These are phyloP conservation scores for Daldinia loculata DNA, from an alignment of 495 filamentous ascomycete species.

Conservation along the genomic window DNA sequence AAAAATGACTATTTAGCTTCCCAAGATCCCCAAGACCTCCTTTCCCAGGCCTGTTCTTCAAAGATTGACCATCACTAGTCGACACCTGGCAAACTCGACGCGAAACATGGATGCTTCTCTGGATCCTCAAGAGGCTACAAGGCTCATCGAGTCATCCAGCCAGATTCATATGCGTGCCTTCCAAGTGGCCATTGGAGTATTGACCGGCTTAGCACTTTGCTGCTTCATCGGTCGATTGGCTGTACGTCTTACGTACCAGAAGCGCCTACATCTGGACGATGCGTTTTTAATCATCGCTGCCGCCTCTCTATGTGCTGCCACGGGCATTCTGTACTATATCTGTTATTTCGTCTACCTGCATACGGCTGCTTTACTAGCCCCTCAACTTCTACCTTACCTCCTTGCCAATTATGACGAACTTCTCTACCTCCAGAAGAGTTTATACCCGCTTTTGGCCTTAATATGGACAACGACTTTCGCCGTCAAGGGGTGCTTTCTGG, in stretches of 20 bases:
- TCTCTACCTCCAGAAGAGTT: conserved; percentile 17
- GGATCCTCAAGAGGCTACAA: background rate
- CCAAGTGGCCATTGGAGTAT: conserved; percentile 11
- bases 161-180: conserved; percentile 21
- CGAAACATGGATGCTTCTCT: conserved; percentile 1
- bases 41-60: background rate
- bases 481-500: conserved; percentile 35
- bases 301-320: conserved; percentile 17
- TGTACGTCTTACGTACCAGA: conserved; percentile 32
- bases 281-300: conserved; percentile 30
- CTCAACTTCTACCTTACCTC: conserved; percentile 10
- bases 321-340: conserved; percentile 23
- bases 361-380: conserved; percentile 19
- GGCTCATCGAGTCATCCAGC: conserved; percentile 4
- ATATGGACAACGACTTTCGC: conserved; percentile 32
- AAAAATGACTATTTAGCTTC: background rate
- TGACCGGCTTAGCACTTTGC: conserved; percentile 24
- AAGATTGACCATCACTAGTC: background rate
- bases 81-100: background rate
- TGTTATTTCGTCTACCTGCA: conserved; percentile 29
- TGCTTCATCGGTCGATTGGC: conserved; percentile 22
- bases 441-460: conserved; percentile 19
- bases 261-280: conserved; percentile 25
- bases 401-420: conserved; percentile 11
- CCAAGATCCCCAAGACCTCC: background rate